Evolutionary conservation across 345 rosid species (phyloP).

Genomic region (Acer negundo): DNA sequence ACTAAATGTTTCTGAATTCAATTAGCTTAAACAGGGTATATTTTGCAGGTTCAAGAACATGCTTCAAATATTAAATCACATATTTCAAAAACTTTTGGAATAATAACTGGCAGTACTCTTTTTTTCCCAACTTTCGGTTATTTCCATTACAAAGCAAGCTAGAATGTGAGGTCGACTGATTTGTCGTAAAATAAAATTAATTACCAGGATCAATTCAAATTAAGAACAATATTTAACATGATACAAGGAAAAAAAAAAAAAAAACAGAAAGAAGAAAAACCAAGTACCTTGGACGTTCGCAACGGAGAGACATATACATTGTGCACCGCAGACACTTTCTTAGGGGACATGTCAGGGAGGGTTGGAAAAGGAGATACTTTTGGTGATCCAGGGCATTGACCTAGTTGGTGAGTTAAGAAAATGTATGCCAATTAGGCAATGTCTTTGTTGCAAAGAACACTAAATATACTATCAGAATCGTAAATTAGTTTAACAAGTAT

Average conservation of each 20-base stretch:
- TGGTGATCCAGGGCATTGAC: conserved; percentile 88
- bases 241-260: not conserved
- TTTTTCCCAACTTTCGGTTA: not conserved
- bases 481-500: conserved; percentile 5
- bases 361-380: conserved; percentile 76
- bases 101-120: not conserved
- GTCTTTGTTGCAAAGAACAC: conserved; percentile 1
- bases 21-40: not conserved
- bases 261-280: not conserved
- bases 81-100: conserved; percentile 7
- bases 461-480: not conserved
- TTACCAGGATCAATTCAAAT: not conserved
- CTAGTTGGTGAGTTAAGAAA: conserved; percentile 38
- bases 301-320: conserved; percentile 95
- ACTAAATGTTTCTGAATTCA: not conserved
- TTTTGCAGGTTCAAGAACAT: not conserved
- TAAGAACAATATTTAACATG: not conserved
- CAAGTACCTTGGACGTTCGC: conserved; percentile 85
- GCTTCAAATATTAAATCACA: not conserved
- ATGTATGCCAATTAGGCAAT: conserved; percentile 17
- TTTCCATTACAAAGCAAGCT: not conserved
- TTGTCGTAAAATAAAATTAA: not conserved
- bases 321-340: conserved; percentile 84
- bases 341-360: conserved; percentile 98
- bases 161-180: not conserved